Percentiles rank a stretch among this genome's conserved stretches.
phyloP scores from a whole-genome alignment of 805 yeast species.

The Myxozyma melibiosi region DNA sequence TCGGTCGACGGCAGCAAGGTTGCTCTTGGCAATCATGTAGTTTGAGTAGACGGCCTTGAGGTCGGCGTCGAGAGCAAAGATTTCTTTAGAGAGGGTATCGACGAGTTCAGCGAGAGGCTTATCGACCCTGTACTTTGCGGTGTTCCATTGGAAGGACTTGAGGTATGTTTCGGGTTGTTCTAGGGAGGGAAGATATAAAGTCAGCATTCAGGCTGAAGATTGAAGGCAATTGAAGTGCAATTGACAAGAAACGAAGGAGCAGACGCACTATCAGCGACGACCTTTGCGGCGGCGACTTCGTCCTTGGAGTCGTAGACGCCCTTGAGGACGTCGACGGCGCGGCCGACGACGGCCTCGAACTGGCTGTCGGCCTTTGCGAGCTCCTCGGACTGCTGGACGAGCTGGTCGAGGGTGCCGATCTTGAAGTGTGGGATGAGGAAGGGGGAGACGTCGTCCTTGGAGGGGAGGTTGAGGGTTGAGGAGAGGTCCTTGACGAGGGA shows the following conservation, averaged over 20 bases:
- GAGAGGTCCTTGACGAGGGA: conserved; percentile 55
- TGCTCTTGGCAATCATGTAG: conserved; percentile 81
- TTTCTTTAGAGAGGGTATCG: conserved; percentile 69
- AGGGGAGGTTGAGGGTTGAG: conserved; percentile 48
- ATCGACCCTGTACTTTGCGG: conserved; percentile 82
- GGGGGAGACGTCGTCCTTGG: conserved; percentile 54
- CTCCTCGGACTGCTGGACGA: conserved; percentile 90
- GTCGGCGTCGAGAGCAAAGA: conserved; percentile 80
- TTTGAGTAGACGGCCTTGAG: conserved; percentile 72
- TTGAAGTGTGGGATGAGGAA: conserved; percentile 81
- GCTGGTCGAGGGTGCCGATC: conserved; percentile 90
- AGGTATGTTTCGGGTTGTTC: conserved; percentile 62
- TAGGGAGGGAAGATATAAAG: not conserved
- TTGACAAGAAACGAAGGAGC: not conserved
- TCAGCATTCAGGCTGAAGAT: too few relatives aligned
- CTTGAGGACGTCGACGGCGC: conserved; percentile 73
- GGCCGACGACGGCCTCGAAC: conserved; percentile 65
- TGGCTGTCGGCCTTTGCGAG: conserved; percentile 80
- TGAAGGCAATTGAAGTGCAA: not conserved
- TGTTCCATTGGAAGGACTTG: conserved; percentile 83
- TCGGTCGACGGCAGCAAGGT: conserved; percentile 83
- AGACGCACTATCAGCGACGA: conserved; percentile 50
- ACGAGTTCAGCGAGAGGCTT: conserved; percentile 78
- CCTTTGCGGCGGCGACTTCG: conserved; percentile 51
- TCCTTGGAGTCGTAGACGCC: conserved; percentile 50